Base-by-base conservation (phyloP, 2,329 filamentous ascomycete species). In the Graphilbum ipis-grandicollis region DNA sequence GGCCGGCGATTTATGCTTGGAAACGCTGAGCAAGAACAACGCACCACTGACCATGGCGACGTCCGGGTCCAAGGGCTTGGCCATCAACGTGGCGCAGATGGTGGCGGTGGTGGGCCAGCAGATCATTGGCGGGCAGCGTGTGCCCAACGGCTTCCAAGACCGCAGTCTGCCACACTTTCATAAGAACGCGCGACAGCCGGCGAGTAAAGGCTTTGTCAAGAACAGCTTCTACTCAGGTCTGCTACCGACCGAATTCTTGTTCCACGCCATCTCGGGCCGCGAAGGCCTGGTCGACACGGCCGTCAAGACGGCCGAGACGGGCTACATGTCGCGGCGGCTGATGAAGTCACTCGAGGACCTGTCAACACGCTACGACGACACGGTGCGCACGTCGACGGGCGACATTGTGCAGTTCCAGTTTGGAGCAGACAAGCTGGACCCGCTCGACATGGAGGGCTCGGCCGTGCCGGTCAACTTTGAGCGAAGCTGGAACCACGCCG, bases 81-180 rank as follows among this genome's bases (percentile, higher is more conserved):
- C 83, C 48, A 92, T 98, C 64, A 98, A 98, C 65, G 90, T 98
- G 25, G 90, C 90, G 9, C 90, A 98, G 62, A 98, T 98, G 90
- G 81, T 96, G 53, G 88, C 90, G 39, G 76, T 86, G 41, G 90
- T 98, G 52, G 90, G 90, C 35, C 90, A 98, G 58, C 90, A 98
- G 49, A 94, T 96, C 71, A 96, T 98, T 50, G 81, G 81, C 41
- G 84, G 85, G 34, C 74, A 81, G 50, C 86, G 90, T 71, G 86
- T 98, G 23, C 72, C 83, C 32, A 84, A 98, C 57, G 90, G 90
- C 7, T 98, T 98, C 59, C 88, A 96, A 53, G 88, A 96, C 55
- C 75, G 90, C 49, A 94, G 79, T 39, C 58, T 98, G 37, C 90
- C 90, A 29, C 90, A 98, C 56, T 98, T 96, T 53, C 79, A 85